Conservation (phyloP, 352 stramenopile genomes). For the Globisporangium okanoganense region DNA sequence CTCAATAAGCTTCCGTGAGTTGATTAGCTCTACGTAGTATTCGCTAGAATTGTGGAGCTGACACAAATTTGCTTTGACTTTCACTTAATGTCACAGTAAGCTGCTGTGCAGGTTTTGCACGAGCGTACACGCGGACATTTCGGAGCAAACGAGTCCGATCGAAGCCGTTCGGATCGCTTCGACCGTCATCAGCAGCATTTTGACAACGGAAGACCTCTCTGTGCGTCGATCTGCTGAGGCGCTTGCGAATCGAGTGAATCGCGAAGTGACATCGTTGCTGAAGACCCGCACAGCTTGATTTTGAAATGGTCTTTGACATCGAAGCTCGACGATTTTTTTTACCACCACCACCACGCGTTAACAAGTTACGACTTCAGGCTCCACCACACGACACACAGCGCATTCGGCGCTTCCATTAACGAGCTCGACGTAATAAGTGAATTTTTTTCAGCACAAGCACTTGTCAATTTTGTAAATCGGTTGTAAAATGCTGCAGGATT, state of each 20-base stretch:
- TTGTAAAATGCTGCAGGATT: too few species aligned
- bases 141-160: background rate
- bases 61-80: background rate
- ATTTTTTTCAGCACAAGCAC: too few species aligned
- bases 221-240: constrained; percentile 9
- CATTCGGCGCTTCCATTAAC: background rate
- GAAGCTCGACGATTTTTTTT: background rate
- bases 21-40: background rate
- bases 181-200: constrained; percentile 1
- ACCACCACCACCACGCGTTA: background rate
- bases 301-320: background rate
- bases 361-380: background rate
- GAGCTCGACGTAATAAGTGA: too few species aligned
- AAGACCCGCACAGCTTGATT: constrained; percentile 7
- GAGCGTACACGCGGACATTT: constrained; percentile 5
- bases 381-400: background rate
- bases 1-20: constrained; percentile 10
- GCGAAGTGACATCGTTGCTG: constrained; percentile 11
- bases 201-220: constrained; percentile 15
- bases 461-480: background rate
- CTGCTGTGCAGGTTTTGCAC: constrained; percentile 4
- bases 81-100: background rate
- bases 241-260: constrained; percentile 7
- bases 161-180: constrained; percentile 11
- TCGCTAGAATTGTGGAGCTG: background rate